These are phyloP conservation scores for Lecanosticta acicola DNA, from an alignment of 2,329 filamentous ascomycete species.

Conservation along the genomic window DNA sequence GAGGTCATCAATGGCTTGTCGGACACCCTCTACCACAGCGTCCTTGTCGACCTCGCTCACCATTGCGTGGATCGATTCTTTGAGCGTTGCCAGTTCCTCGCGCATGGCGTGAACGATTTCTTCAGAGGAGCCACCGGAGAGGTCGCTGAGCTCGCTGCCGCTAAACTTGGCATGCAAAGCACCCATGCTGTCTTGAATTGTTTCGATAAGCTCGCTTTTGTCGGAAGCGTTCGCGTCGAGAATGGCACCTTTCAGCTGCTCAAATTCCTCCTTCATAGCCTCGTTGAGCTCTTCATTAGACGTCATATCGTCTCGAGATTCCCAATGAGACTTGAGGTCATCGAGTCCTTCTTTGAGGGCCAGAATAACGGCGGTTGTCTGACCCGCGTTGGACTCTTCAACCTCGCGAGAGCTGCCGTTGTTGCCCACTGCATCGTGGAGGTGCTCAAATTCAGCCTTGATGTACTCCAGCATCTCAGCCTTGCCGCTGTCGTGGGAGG, in stretches of 20 bases:
- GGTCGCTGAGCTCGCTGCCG: constrained; percentile 29
- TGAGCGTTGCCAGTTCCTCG: constrained; percentile 57
- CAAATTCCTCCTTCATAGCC: constrained; percentile 74
- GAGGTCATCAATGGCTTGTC: constrained; percentile 41
- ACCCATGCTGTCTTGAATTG: constrained; percentile 50
- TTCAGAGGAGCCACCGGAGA: constrained; percentile 35
- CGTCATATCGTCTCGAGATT: constrained; percentile 23
- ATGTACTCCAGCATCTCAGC: constrained; percentile 47
- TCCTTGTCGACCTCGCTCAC: constrained; percentile 47
- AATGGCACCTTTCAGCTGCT: constrained; percentile 71
- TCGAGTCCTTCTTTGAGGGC: constrained; percentile 31
- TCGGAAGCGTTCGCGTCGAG: constrained; percentile 54
- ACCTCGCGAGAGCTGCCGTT: constrained; percentile 30
- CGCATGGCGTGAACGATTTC: constrained; percentile 48
- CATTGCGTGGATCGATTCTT: constrained; percentile 51
- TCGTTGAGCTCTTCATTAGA: constrained; percentile 50
- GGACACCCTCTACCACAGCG: constrained; percentile 64
- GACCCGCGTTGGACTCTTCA: constrained; percentile 18
- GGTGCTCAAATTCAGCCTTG: constrained; percentile 54
- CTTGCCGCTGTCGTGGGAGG: constrained; percentile 39
- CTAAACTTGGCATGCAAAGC: constrained; percentile 42
- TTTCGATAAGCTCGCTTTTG: constrained; percentile 58
- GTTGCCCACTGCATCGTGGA: constrained; percentile 52
- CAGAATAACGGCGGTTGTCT: constrained; percentile 28
- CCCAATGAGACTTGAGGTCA: constrained; percentile 25